These are phyloP conservation scores for Aspergillus bridgeri DNA, from an alignment of 495 filamentous ascomycete species.

Conservation along the genomic window DNA sequence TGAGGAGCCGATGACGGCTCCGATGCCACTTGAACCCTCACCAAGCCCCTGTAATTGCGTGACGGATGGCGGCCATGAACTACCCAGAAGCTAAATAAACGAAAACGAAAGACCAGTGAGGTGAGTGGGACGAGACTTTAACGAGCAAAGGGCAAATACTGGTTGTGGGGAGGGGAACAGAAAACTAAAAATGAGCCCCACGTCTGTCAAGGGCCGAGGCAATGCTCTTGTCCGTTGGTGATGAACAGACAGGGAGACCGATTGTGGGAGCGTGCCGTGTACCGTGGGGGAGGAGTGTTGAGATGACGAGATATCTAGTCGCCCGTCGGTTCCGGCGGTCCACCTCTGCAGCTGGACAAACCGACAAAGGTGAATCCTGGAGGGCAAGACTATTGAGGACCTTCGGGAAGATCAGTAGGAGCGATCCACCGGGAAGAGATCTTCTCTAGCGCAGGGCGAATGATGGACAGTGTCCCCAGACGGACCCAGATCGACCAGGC, in stretches of 20 bases:
- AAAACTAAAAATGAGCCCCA: background rate
- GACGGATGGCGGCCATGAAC: background rate
- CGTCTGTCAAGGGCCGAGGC: background rate
- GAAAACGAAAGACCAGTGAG: background rate
- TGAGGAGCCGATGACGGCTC: background rate
- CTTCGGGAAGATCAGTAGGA: conserved; percentile 9
- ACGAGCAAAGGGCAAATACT: background rate
- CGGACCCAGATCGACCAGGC: conserved; percentile 11
- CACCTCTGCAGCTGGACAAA: background rate
- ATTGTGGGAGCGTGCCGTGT: background rate
- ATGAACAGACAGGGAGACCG: background rate
- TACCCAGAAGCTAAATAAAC: too few species aligned
- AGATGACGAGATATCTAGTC: background rate
- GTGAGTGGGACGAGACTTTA: background rate
- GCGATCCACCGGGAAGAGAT: conserved; percentile 9
- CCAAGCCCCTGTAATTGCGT: background rate
- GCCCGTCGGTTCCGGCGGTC: background rate
- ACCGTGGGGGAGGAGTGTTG: background rate
- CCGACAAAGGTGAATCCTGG: conserved; percentile 3
- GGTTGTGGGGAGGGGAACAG: background rate
- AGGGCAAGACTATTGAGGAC: conserved; percentile 11
- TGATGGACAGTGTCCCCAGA: background rate
- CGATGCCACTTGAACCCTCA: background rate
- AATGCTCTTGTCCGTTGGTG: background rate
- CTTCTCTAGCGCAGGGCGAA: background rate